Base-by-base conservation (phyloP, 805 yeast genomes). In the Jamesozyma gamospora region DNA sequence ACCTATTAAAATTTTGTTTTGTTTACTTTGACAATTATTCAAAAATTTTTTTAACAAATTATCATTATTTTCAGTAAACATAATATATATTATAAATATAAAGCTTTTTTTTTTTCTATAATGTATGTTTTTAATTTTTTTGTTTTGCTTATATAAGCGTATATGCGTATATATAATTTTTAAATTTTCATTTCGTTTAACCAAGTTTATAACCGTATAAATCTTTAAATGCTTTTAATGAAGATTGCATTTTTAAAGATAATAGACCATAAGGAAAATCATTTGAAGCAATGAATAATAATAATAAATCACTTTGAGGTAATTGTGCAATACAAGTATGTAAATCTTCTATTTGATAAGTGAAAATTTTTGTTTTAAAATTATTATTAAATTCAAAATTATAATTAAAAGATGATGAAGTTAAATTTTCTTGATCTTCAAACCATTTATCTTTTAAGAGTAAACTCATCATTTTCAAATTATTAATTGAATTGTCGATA, bases 381-480 rank as follows among this genome's bases (percentile, higher is more conserved):
- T 36, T 36, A 15, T 37, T 39, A 5, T n/a, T n/a, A n/a, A n/a
- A n/a, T n/a, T n/a, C 51, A 47, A 36, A 48, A 45, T 2, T 42
- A 28, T 7, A 50, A 35, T n/a, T n/a, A n/a, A n/a, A n/a, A n/a
- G n/a, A n/a, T 5, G 33, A 35, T 31, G 44, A 49, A 13, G 43
- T 39, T 8, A 44, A 28, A 5, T 30, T 25, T 15, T 45, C 45
- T 36, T 58, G 55, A 39, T 59, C 62, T 28, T 55, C 61, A 4
- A 41, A 38, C 64, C 64, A 59, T 41, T 56, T 59, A 40, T 59
- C 64, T 35, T 53, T 56, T 12, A 52, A 48, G 17, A 59, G 43
- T 13, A 59, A 34, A 27, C 56, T 48, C 62, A 59, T 57, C 58
- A 59, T 55, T 39, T 53, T 57, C 18, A 59, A 37, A 36, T 57